Evolutionary conservation across 2,329 filamentous ascomycete genomes (phyloP).

Genomic region (Penicillium sp.): DNA sequence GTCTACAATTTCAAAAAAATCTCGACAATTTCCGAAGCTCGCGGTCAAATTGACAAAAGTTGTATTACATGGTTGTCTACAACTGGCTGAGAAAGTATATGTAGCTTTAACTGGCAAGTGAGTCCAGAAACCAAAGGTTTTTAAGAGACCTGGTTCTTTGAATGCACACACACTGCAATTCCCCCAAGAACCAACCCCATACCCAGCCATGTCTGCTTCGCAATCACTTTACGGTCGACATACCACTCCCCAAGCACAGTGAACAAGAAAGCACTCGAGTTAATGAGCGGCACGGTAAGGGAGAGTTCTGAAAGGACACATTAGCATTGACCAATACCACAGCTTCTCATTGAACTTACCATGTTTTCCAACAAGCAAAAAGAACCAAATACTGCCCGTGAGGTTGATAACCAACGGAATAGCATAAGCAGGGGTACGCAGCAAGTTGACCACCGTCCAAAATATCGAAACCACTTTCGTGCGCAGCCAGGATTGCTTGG

Average conservation of each 20-base stretch:
- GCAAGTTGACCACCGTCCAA: constrained; percentile 75
- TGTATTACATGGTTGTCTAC: background rate
- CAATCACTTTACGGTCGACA: constrained; percentile 88
- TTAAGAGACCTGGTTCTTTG: constrained; percentile 35
- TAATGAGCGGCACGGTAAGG: constrained; percentile 90
- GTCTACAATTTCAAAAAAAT: too few relatives aligned
- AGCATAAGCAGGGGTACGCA: constrained; percentile 80
- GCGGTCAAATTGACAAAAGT: too few relatives aligned
- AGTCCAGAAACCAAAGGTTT: background rate
- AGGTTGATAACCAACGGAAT: constrained; percentile 83
- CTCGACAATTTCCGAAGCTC: too few relatives aligned
- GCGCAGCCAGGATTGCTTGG: constrained; percentile 57
- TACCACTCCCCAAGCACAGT: constrained; percentile 95
- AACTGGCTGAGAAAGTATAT: background rate
- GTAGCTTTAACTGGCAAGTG: background rate
- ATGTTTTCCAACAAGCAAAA: constrained; percentile 86
- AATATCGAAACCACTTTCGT: constrained; percentile 64
- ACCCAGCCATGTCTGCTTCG: constrained; percentile 78
- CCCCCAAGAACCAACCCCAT: constrained; percentile 77
- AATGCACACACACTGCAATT: constrained; percentile 79
- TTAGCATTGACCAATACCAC: background rate
- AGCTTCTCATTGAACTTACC: constrained; percentile 57
- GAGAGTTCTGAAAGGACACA: constrained; percentile 67
- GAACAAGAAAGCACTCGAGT: constrained; percentile 92
- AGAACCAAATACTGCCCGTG: constrained; percentile 96